Percentiles rank a stretch among this genome's conserved stretches.
phyloP scores from a whole-genome alignment of 2,329 filamentous ascomycete species.

The Cordyceps cateniannulata region DNA sequence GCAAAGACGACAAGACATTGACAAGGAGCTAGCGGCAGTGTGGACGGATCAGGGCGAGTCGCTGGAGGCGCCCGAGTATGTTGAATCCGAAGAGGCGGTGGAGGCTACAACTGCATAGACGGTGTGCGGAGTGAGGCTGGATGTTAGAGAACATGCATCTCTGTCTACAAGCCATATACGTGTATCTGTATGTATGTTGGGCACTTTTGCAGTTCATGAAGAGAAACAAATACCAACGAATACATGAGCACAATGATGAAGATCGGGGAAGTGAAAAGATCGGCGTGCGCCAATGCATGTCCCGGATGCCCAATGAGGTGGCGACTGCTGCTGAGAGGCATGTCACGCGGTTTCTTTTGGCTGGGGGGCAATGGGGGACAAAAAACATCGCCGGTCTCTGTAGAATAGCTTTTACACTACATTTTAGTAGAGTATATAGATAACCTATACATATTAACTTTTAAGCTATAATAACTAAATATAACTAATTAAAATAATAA shows the following conservation, averaged over 20 bases:
- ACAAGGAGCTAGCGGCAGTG: conserved; percentile 65
- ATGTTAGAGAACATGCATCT: neutral
- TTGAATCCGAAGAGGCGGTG: conserved; percentile 1
- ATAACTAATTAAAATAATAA: no score
- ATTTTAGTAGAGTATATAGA: no score
- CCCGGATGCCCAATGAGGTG: neutral
- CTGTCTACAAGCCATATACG: neutral
- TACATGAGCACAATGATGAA: neutral
- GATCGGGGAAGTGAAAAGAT: neutral
- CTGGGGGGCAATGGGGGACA: no score
- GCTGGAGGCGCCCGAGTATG: conserved; percentile 42
- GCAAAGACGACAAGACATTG: conserved; percentile 69
- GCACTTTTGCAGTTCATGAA: neutral
- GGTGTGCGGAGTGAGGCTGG: neutral
- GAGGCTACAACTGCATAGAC: conserved; percentile 1
- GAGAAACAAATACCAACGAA: conserved; percentile 3
- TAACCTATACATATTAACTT: no score
- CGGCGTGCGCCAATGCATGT: neutral
- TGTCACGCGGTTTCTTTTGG: neutral
- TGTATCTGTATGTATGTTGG: conserved; percentile 7
- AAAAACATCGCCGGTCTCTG: no score
- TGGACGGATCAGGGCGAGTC: conserved; percentile 49
- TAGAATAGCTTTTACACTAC: no score
- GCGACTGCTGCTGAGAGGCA: neutral
- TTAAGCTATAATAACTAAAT: no score